Base-by-base conservation (phyloP, 2,329 filamentous ascomycete species). In the Sporothrix brunneoviolacea region DNA sequence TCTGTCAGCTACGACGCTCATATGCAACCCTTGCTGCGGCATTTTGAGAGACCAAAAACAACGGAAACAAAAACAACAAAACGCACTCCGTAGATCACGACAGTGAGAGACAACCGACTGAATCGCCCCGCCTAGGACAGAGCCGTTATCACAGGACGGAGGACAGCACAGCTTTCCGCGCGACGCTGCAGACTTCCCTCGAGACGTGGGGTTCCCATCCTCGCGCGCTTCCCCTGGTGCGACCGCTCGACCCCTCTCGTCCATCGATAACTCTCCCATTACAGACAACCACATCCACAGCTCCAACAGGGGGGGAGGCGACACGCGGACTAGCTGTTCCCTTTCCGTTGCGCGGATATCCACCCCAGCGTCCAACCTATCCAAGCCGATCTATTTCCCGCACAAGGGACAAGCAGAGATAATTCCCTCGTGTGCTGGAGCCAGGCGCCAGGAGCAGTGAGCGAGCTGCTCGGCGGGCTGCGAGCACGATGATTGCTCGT, bases 381-480 rank as follows among this genome's bases (percentile, higher is more conserved):
- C 47, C 51, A 18, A 41, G 44, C 32, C 33, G 21, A 36, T 40
- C 28, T 51, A 54, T 54, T 54, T 50, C 38, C 52, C 52, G 42
- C 52, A 53, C 28, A 18, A 6, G n/a, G 15, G 15, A 39, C 9
- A 8, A 10, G 28, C 19, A 46, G 21, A 18, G 27, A 38, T 38
- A 50, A 45, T 50, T 50, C 48, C 48, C 48, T 45, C 48, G 41
- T 22, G 4, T 27, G 16, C 19, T 21, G 36, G n/a, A 7, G 36
- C 36, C 12, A n/a, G 15, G 12, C 42, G 9, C 10, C 10, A 13
- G 18, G 18, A 44, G 40, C 12, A 44, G 24, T 30, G 12, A 28
- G n/a, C n/a, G n/a, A n/a, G n/a, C n/a, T n/a, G n/a, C n/a, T n/a
- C n/a, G n/a, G n/a, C n/a, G n/a, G n/a, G n/a, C n/a, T n/a, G n/a